phyloP scores from a whole-genome alignment of 2,329 filamentous ascomycete genomes.

The Fusarium hainanense region DNA sequence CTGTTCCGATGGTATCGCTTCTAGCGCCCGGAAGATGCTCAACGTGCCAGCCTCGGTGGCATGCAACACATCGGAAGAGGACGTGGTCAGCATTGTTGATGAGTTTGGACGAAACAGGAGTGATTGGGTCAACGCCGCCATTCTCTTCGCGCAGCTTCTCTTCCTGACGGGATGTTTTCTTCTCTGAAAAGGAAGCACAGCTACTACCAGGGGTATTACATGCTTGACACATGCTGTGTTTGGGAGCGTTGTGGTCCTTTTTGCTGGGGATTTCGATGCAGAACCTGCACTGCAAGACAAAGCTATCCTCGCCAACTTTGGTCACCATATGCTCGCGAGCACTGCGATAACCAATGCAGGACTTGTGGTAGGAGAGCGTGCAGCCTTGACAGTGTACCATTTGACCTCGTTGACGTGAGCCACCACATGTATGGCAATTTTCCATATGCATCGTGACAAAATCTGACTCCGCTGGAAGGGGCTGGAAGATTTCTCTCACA shows the following conservation, averaged over 20 bases:
- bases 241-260: constrained; percentile 77
- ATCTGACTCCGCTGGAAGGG: constrained; percentile 66
- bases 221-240: constrained; percentile 75
- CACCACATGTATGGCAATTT: constrained; percentile 76
- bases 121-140: constrained; percentile 79
- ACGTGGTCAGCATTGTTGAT: constrained; percentile 82
- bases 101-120: constrained; percentile 67
- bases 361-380: constrained; percentile 82
- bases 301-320: constrained; percentile 80
- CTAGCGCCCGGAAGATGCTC: constrained; percentile 76
- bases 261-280: constrained; percentile 77
- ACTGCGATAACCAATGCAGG: constrained; percentile 79
- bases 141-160: constrained; percentile 86
- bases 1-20: constrained; percentile 49
- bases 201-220: constrained; percentile 75
- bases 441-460: constrained; percentile 78
- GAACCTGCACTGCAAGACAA: constrained; percentile 89
- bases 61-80: constrained; percentile 83
- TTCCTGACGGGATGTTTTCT: constrained; percentile 81
- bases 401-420: constrained; percentile 64
- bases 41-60: constrained; percentile 83
- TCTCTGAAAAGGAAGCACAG: constrained; percentile 79
- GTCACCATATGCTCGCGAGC: constrained; percentile 88
- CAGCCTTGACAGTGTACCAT: constrained; percentile 94
- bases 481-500: constrained; percentile 79